Percentiles rank a stretch among this genome's conserved stretches.
phyloP scores from a whole-genome alignment of 768 basidiomycete species.

The Galerina sulciceps region DNA sequence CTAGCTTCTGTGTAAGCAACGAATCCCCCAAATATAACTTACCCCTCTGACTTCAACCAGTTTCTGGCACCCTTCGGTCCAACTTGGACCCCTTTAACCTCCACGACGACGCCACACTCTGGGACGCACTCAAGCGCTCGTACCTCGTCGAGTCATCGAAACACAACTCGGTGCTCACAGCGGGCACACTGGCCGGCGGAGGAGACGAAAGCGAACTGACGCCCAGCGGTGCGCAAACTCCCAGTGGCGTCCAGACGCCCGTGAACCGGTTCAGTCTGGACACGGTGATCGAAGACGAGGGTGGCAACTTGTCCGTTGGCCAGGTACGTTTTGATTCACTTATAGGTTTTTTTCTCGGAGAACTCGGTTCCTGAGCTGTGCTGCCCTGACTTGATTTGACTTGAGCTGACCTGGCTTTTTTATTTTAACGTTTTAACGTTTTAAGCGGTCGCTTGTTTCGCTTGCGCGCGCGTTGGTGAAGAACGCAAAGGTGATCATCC shows the following conservation, averaged over 20 bases:
- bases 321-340: slow-evolving; percentile 39
- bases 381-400: slow-evolving; percentile 11
- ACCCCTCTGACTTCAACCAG: slow-evolving; percentile 30
- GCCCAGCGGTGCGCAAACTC: slow-evolving; percentile 6
- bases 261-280: slow-evolving; percentile 80
- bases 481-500: slow-evolving; percentile 79
- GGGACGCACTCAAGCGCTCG: slow-evolving; percentile 88
- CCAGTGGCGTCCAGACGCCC: slow-evolving; percentile 48
- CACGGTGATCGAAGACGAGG: slow-evolving; percentile 84
- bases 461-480: slow-evolving; percentile 90
- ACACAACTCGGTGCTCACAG: slow-evolving; percentile 25
- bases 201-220: no score
- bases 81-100: slow-evolving; percentile 90
- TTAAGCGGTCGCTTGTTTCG: slow-evolving; percentile 79
- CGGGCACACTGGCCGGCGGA: slow-evolving; percentile 24
- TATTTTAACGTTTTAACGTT: not conserved
- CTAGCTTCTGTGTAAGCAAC: slow-evolving; percentile 50
- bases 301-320: slow-evolving; percentile 81
- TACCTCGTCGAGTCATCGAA: slow-evolving; percentile 70
- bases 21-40: not conserved
- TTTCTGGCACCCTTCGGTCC: slow-evolving; percentile 79
- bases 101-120: slow-evolving; percentile 78
- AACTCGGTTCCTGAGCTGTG: not conserved
- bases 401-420: slow-evolving; percentile 5
- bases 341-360: not conserved